Evolutionary conservation across 2,329 filamentous ascomycete genomes (phyloP).

Genomic region (Colletotrichum higginsianum): DNA sequence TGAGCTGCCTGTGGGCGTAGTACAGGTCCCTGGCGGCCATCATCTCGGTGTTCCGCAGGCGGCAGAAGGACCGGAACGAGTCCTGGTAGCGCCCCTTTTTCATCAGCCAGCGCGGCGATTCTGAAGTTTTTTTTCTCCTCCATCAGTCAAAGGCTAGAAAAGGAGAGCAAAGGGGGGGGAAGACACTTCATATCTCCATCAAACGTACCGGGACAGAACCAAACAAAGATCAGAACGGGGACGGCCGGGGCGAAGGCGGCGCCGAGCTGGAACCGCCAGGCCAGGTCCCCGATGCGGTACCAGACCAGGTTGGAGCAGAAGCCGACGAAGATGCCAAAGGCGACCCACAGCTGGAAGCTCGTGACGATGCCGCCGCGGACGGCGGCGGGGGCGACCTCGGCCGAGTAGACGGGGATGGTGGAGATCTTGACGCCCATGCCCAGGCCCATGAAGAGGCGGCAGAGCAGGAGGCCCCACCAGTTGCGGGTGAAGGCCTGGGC

Average conservation of each 20-base stretch:
- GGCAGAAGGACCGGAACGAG: conserved; percentile 70
- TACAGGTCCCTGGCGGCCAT: conserved; percentile 74
- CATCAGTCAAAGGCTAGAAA: too few relatives aligned
- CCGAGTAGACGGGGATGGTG: conserved; percentile 80
- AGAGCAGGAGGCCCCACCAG: conserved; percentile 65
- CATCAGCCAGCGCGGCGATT: conserved; percentile 76
- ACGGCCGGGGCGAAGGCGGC: conserved; percentile 74
- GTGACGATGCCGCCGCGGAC: conserved; percentile 86
- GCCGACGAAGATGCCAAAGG: conserved; percentile 67
- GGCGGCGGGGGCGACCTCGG: conserved; percentile 77
- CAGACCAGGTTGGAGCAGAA: conserved; percentile 71
- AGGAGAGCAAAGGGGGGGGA: too few relatives aligned
- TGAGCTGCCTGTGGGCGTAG: conserved; percentile 56
- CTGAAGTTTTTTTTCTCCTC: conserved; percentile 48
- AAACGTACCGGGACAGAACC: conserved; percentile 65
- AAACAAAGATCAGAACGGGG: conserved; percentile 68
- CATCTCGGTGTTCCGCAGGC: conserved; percentile 67
- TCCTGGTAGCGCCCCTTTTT: conserved; percentile 74
- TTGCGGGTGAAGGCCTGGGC: conserved; percentile 66
- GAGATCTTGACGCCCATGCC: conserved; percentile 78
- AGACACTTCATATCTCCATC: too few relatives aligned
- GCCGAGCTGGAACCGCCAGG: conserved; percentile 73
- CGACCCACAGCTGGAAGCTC: conserved; percentile 78
- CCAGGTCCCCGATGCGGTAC: conserved; percentile 64
- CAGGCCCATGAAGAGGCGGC: conserved; percentile 72